Evolutionary conservation across 768 basidiomycete species (phyloP).

Genomic region (Chalciporus piperatus): DNA sequence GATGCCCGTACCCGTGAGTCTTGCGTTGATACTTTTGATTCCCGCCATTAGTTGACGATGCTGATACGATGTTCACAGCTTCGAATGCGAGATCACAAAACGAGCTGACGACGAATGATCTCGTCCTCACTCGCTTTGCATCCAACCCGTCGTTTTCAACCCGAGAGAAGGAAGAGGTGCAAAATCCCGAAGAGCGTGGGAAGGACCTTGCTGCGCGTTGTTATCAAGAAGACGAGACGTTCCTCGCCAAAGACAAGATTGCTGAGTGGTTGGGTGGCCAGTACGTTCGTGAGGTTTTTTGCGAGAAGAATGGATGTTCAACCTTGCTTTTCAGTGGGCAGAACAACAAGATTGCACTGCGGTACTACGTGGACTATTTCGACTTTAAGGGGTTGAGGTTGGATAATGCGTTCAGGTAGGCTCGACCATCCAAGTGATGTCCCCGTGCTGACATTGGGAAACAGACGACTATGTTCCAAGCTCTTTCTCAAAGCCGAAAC

Average conservation of each 20-base stretch:
- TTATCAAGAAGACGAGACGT: constrained; percentile 83
- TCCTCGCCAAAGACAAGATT: constrained; percentile 85
- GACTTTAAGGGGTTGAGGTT: constrained; percentile 82
- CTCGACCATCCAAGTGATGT: background rate
- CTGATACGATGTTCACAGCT: constrained; percentile 10
- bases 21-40: constrained; percentile 12
- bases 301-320: background rate
- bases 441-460: background rate
- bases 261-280: constrained; percentile 93
- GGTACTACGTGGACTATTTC: constrained; percentile 83
- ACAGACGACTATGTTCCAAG: constrained; percentile 84
- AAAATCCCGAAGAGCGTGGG: constrained; percentile 61
- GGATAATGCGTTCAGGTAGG: constrained; percentile 86
- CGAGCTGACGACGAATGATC: constrained; percentile 54
- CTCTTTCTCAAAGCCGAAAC: constrained; percentile 94
- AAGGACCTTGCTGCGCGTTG: constrained; percentile 74
- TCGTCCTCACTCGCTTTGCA: constrained; percentile 43
- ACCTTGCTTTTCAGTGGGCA: constrained; percentile 48
- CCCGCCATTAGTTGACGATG: constrained; percentile 13
- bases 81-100: constrained; percentile 44
- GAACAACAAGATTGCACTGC: constrained; percentile 73
- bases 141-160: constrained; percentile 36
- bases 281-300: constrained; percentile 51
- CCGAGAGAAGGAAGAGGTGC: constrained; percentile 55
- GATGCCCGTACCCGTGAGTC: constrained; percentile 49